Percentiles rank a stretch among this genome's conserved stretches.
These are phyloP conservation scores for Scheffersomyces ergatensis DNA, from an alignment of 805 yeast species.

Conservation along the genomic window DNA sequence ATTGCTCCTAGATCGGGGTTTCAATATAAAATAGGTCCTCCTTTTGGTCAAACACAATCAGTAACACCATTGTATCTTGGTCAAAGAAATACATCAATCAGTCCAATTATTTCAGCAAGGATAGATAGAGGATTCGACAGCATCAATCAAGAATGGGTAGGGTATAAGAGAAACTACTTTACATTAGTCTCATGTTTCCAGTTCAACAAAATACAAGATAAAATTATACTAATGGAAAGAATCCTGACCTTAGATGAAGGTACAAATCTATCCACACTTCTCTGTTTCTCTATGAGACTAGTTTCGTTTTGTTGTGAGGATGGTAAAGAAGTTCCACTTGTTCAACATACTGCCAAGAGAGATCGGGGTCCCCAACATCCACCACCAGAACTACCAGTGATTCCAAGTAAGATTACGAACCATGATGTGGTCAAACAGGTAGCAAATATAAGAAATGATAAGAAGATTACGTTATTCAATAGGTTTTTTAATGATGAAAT, in stretches of 20 bases:
- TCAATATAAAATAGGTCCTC: slow-evolving; percentile 69
- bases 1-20: slow-evolving; percentile 65
- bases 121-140: slow-evolving; percentile 64
- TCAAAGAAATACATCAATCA: slow-evolving; percentile 14
- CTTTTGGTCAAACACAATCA: slow-evolving; percentile 38
- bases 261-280: slow-evolving; percentile 21
- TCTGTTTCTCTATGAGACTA: slow-evolving; percentile 53
- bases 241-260: slow-evolving; percentile 27
- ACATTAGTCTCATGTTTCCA: slow-evolving; percentile 57
- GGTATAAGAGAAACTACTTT: slow-evolving; percentile 69
- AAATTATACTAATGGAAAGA: slow-evolving; percentile 27
- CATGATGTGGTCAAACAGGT: slow-evolving; percentile 56
- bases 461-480: slow-evolving; percentile 52
- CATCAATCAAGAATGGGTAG: slow-evolving; percentile 57
- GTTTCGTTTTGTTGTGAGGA: slow-evolving; percentile 54
- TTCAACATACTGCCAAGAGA: slow-evolving; percentile 74
- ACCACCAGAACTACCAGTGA: slow-evolving; percentile 55
- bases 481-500: slow-evolving; percentile 45
- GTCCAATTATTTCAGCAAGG: slow-evolving; percentile 48
- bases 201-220: slow-evolving; percentile 26
- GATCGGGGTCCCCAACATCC: slow-evolving; percentile 67
- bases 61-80: neutral
- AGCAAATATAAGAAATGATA: slow-evolving; percentile 58
- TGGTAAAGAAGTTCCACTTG: slow-evolving; percentile 41
- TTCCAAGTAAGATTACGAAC: slow-evolving; percentile 57